Evolutionary conservation across 495 filamentous ascomycete genomes (phyloP).

Genomic region (Tuber brumale): DNA sequence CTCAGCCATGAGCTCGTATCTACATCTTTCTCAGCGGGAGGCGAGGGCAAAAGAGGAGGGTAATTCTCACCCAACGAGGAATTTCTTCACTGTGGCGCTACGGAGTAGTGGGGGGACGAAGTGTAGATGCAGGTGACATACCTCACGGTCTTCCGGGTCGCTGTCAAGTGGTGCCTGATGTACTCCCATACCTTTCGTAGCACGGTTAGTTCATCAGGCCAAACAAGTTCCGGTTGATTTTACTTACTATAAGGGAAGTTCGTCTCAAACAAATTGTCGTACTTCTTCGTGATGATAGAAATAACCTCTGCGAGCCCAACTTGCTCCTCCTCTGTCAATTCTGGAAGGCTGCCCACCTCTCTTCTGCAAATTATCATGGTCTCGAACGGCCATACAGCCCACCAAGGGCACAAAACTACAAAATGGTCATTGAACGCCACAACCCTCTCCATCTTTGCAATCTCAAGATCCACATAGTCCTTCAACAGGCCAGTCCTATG

Average conservation of each 20-base stretch:
- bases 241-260: constrained; percentile 76
- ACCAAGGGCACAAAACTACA: constrained; percentile 87
- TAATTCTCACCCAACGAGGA: constrained; percentile 67
- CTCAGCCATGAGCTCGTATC: constrained; percentile 90
- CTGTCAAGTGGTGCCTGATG: constrained; percentile 91
- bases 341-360: constrained; percentile 73
- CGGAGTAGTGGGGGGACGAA: constrained; percentile 92
- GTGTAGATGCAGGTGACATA: constrained; percentile 88
- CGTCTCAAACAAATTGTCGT: constrained; percentile 96
- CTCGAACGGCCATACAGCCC: constrained; percentile 96
- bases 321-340: constrained; percentile 64
- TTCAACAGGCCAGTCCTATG: constrained; percentile 70
- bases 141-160: constrained; percentile 73
- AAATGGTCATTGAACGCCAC: constrained; percentile 81
- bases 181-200: constrained; percentile 52
- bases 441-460: constrained; percentile 70
- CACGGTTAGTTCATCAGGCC: background rate
- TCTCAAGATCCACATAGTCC: constrained; percentile 81
- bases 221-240: constrained; percentile 39
- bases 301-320: constrained; percentile 70
- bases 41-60: background rate
- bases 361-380: constrained; percentile 79
- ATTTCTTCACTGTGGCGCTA: constrained; percentile 90
- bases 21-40: constrained; percentile 25
- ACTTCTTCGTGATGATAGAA: constrained; percentile 76